Percentiles rank a stretch among this genome's conserved stretches.
Evolutionary conservation across 306 rosid genomes (phyloP).

Genomic region (Betula pendula): DNA sequence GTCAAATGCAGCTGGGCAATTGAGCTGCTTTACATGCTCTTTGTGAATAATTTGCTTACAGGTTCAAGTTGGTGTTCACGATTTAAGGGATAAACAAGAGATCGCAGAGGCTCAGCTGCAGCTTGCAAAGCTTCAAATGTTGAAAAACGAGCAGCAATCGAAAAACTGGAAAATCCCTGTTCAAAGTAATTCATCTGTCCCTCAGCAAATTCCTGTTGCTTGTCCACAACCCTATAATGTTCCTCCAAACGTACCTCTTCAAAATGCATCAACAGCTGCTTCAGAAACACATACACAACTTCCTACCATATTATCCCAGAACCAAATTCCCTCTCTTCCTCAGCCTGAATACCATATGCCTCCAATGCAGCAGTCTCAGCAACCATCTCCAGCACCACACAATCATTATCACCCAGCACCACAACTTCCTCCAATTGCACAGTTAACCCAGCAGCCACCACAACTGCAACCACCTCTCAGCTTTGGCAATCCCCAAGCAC

Average conservation of each 20-base stretch:
- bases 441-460: conserved; percentile 15
- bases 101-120: conserved; percentile 32
- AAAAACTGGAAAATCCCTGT: conserved; percentile 18
- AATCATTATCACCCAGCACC: conserved; percentile 15
- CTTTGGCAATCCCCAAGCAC: conserved; percentile 26
- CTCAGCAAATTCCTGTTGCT: conserved; percentile 22
- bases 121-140: conserved; percentile 37
- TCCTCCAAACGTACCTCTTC: conserved; percentile 17
- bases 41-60: conserved; percentile 3
- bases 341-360: conserved; percentile 17
- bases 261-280: conserved; percentile 20
- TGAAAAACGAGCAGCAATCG: conserved; percentile 16
- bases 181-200: conserved; percentile 18
- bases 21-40: not conserved
- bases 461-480: not conserved
- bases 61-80: conserved; percentile 40
- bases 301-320: conserved; percentile 17
- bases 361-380: conserved; percentile 21
- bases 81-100: conserved; percentile 43
- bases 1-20: not conserved
- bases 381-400: not conserved
- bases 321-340: conserved; percentile 16
- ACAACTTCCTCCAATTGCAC: conserved; percentile 24
- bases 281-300: conserved; percentile 6
- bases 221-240: conserved; percentile 22